Base-by-base conservation (phyloP, 1,284 basidiomycete species). In the Trametes hirsuta region DNA sequence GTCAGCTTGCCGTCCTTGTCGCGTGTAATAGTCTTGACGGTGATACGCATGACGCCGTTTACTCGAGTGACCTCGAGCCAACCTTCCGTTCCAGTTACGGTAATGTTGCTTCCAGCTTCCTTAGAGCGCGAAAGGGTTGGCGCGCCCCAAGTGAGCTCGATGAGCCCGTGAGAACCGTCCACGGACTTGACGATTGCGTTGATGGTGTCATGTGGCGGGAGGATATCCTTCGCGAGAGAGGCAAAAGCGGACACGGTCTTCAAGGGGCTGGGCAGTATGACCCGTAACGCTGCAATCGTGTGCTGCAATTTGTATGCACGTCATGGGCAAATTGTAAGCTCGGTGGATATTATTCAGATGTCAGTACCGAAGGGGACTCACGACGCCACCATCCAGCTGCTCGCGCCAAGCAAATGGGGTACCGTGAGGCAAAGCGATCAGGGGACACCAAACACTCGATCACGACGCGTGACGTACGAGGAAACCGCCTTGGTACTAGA, bases 401-500 rank as follows among this genome's bases (percentile, higher is more conserved):
- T 58, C 15, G 53, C 30, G 57, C 37, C 41, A 51, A 47, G 46
- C 6, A 8, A 15, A 30, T 49, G 52, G 44, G 66, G 44, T 41
- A 62, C 47, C 56, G 55, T 53, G 55, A 63, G 47, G 47, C 61
- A 42, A 46, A 25, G 49, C 11, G 53, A 59, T 66, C 61, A 63
- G 62, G 63, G 34, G 59, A 39, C 44, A 50, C 21, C 37, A 24
- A 12, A 40, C 25, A 35, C 44, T 44, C 22, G 39, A 24, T 51
- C 48, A 53, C n/a, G 42, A 25, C 39, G 37, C 15, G 30, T 18
- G 37, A 74, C 86, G 73, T 68, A 89, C 87, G 74, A 90, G 65
- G 74, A 90, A 90, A 44, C 91, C 91, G 36, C 92, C 91, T 78
- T 94, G 91, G 70, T 93, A 93, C 85, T 93, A 66, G 57, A 62